phyloP scores from a whole-genome alignment of 2,329 filamentous ascomycete species.

The Chaetomiaceae sp. region DNA sequence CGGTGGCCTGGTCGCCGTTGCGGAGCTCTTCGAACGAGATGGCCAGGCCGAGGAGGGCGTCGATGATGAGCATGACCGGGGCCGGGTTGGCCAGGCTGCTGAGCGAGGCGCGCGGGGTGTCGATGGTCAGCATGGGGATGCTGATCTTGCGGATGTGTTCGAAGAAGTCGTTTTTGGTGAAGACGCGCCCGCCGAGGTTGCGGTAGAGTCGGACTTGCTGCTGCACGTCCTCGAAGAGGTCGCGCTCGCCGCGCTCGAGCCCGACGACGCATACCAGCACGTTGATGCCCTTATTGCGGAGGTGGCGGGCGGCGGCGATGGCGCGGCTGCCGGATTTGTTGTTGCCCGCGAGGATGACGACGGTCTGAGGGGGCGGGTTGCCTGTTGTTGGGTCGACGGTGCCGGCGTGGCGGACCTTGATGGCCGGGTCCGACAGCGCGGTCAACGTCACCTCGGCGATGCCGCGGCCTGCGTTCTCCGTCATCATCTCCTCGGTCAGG shows the following conservation, averaged over 20 bases:
- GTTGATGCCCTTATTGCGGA: slow-evolving; percentile 76
- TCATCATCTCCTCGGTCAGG: slow-evolving; percentile 82
- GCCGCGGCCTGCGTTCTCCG: slow-evolving; percentile 83
- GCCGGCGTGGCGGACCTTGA: slow-evolving; percentile 46
- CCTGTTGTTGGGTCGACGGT: slow-evolving; percentile 32
- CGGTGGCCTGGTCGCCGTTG: slow-evolving; percentile 73
- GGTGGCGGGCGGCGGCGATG: slow-evolving; percentile 78
- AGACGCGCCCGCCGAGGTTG: slow-evolving; percentile 72
- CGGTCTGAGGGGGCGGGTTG: slow-evolving; percentile 33
- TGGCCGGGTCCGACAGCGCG: slow-evolving; percentile 59
- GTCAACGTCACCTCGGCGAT: slow-evolving; percentile 78
- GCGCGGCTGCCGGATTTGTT: slow-evolving; percentile 83
- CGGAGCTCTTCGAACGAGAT: slow-evolving; percentile 84
- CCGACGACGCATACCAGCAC: slow-evolving; percentile 81
- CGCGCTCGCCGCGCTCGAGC: slow-evolving; percentile 72
- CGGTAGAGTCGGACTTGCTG: slow-evolving; percentile 81
- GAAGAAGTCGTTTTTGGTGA: slow-evolving; percentile 56
- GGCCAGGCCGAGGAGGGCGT: slow-evolving; percentile 82
- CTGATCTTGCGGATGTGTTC: slow-evolving; percentile 50
- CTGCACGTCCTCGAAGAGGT: slow-evolving; percentile 73
- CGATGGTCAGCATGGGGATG: slow-evolving; percentile 34
- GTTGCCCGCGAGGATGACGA: slow-evolving; percentile 88
- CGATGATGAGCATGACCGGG: slow-evolving; percentile 75
- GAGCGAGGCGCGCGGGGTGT: slow-evolving; percentile 32
- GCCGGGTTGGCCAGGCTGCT: slow-evolving; percentile 49